A percentile compares a stretch with the other conserved stretches of the same genome.
Conservation (phyloP, 768 basidiomycete genomes). For the Floccularia luteovirens region DNA sequence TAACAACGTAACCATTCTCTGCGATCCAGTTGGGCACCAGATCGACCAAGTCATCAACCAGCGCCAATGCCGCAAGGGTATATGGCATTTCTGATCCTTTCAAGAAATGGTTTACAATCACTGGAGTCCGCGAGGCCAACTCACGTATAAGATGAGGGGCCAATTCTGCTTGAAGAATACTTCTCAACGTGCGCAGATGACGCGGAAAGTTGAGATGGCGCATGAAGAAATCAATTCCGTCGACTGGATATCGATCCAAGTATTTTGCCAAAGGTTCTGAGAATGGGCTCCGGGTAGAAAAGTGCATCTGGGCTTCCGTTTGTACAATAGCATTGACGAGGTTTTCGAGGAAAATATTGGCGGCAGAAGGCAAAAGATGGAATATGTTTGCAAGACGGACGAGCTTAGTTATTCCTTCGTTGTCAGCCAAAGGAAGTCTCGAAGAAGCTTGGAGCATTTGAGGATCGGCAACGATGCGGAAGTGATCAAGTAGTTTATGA, state of each 20-base stretch:
- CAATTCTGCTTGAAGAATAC: conserved; percentile 70
- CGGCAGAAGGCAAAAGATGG: conserved; percentile 89
- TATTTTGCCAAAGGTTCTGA: conserved; percentile 89
- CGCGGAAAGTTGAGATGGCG: conserved; percentile 70
- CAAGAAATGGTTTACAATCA: conserved; percentile 45
- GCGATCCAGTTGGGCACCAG: conserved; percentile 66
- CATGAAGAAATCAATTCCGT: conserved; percentile 83
- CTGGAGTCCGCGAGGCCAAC: conserved; percentile 49
- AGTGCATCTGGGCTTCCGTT: conserved; percentile 87
- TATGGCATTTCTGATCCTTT: conserved; percentile 39
- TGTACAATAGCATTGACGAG: conserved; percentile 87
- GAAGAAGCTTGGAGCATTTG: conserved; percentile 77
- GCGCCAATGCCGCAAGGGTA: conserved; percentile 62
- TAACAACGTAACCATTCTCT: conserved; percentile 58
- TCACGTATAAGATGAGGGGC: conserved; percentile 73
- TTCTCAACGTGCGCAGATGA: conserved; percentile 78
- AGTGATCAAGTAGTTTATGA: conserved; percentile 94
- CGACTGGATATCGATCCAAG: conserved; percentile 81
- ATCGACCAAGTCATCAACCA: conserved; percentile 70
- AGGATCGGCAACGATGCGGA: conserved; percentile 86
- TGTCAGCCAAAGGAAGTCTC: conserved; percentile 73
- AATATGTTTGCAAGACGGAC: conserved; percentile 96
- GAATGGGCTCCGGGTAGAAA: conserved; percentile 85
- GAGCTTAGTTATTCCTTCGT: conserved; percentile 87
- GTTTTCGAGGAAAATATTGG: conserved; percentile 84